These are phyloP conservation scores for Neurospora sp. DNA, from an alignment of 495 filamentous ascomycete species.

Conservation along the genomic window DNA sequence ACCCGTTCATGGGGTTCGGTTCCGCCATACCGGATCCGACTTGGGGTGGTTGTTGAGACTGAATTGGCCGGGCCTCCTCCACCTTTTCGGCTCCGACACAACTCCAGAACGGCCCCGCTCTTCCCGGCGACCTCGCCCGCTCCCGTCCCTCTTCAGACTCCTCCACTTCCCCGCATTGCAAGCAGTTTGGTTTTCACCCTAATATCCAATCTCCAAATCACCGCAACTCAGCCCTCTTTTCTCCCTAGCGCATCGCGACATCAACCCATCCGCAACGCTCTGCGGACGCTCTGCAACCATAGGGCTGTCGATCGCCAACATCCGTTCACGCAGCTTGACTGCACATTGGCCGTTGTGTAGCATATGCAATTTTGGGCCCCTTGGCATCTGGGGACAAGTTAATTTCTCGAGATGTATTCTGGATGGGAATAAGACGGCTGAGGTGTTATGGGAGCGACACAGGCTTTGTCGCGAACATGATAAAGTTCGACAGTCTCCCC, in stretches of 20 bases:
- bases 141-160: background rate
- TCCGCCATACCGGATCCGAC: background rate
- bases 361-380: background rate
- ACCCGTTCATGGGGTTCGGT: background rate
- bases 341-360: background rate
- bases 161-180: background rate
- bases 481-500: background rate
- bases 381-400: background rate
- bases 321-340: background rate
- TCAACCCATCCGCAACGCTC: background rate
- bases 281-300: background rate
- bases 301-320: background rate
- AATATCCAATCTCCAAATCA: background rate
- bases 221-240: background rate
- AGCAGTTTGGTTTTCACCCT: background rate
- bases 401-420: background rate
- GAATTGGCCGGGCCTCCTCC: background rate
- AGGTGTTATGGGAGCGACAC: background rate
- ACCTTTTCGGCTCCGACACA: background rate
- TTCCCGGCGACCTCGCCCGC: background rate
- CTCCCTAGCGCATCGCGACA: background rate
- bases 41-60: background rate
- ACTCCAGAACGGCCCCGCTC: background rate
- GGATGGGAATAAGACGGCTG: background rate
- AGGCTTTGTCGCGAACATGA: background rate